phyloP scores from a whole-genome alignment of 345 rosid species.

The Boechera stricta region DNA sequence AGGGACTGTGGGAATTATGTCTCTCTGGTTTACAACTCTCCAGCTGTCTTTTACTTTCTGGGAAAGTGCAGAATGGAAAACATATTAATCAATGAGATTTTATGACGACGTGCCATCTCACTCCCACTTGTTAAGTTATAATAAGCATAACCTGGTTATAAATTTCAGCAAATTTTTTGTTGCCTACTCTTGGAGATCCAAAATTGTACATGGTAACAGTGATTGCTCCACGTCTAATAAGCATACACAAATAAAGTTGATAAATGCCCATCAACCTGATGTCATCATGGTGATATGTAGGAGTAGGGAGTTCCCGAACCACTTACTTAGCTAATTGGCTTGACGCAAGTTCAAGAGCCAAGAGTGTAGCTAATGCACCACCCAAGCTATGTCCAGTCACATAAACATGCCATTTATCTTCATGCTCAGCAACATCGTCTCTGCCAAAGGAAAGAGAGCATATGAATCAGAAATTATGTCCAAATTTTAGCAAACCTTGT shows the following conservation, averaged over 20 bases:
- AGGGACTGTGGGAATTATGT: conserved; percentile 95
- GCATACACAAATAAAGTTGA: conserved; percentile 28
- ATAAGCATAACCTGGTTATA: conserved; percentile 72
- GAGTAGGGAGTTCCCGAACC: conserved; percentile 13
- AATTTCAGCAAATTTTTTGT: conserved; percentile 79
- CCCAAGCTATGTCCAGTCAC: conserved; percentile 98
- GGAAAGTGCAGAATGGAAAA: conserved; percentile 25
- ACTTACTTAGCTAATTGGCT: conserved; percentile 84
- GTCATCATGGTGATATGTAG: not conserved
- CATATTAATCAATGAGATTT: conserved; percentile 21
- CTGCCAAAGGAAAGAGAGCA: conserved; percentile 48
- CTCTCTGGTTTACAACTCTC: conserved; percentile 97
- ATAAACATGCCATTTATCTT: conserved; percentile 78
- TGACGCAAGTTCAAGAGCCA: conserved; percentile 90
- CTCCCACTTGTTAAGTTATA: conserved; percentile 13
- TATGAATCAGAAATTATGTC: conserved; percentile 23
- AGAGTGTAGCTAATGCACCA: conserved; percentile 94
- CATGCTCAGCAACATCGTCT: conserved; percentile 57
- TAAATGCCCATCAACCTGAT: conserved; percentile 15
- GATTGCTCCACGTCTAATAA: conserved; percentile 67
- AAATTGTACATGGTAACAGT: conserved; percentile 90
- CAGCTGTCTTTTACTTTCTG: conserved; percentile 95
- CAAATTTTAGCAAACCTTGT: not conserved
- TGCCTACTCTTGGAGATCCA: conserved; percentile 98
- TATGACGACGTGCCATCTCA: conserved; percentile 5